Evolutionary conservation across 1,284 basidiomycete genomes (phyloP).

Genomic region (Microbotryum silenes-acaulis): DNA sequence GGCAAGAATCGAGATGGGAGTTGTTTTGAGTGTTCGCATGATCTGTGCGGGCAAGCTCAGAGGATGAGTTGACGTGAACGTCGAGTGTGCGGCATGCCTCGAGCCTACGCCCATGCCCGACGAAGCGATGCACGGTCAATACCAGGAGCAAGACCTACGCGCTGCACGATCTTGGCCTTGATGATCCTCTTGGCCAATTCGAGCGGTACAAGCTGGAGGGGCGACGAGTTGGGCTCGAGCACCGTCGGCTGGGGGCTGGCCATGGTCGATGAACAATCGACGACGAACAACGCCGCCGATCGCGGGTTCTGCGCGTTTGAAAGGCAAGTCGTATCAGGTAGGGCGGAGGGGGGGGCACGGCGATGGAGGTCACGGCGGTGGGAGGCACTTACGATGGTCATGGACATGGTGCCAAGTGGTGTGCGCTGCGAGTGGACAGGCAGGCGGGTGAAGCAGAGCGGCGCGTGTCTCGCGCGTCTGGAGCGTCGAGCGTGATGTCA

Average conservation of each 20-base stretch:
- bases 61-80: neutral
- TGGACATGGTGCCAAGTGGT: too few relatives aligned
- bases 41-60: constrained; percentile 12
- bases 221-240: too few relatives aligned
- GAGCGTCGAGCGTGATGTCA: too few relatives aligned
- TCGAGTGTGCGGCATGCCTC: neutral
- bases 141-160: constrained; percentile 11
- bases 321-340: too few relatives aligned
- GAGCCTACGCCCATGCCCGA: neutral
- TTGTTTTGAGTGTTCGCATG: constrained; percentile 28
- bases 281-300: constrained; percentile 21
- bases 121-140: neutral
- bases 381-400: too few relatives aligned
- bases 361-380: too few relatives aligned
- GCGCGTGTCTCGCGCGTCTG: too few relatives aligned
- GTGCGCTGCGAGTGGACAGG: too few relatives aligned
- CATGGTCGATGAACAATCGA: constrained; percentile 27
- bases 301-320: constrained; percentile 11
- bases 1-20: constrained; percentile 17
- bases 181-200: constrained; percentile 19
- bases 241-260: neutral
- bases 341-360: too few relatives aligned
- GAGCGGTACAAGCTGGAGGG: neutral
- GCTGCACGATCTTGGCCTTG: constrained; percentile 26
- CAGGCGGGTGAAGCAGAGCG: too few relatives aligned